phyloP scores from a whole-genome alignment of 2,329 filamentous ascomycete genomes.

The Pseudocercospora macadamiae region DNA sequence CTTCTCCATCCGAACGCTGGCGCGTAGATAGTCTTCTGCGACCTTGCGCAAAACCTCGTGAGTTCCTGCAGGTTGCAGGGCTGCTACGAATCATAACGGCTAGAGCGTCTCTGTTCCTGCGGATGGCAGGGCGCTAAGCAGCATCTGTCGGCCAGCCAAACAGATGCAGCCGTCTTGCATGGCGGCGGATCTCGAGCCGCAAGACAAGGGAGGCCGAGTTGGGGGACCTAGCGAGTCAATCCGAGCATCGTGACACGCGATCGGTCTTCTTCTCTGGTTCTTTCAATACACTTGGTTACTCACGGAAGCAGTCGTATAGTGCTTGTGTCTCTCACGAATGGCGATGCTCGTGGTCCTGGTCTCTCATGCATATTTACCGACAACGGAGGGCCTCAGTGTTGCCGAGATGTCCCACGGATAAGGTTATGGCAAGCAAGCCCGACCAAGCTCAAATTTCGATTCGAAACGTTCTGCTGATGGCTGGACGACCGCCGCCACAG shows the following conservation, averaged over 20 bases:
- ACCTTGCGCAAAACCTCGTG: conserved; percentile 7
- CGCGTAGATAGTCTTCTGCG: conserved; percentile 10
- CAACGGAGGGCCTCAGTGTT: no score
- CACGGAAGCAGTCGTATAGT: conserved; percentile 4
- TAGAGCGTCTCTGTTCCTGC: conserved; percentile 16
- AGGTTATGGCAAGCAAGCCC: not conserved
- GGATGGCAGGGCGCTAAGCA: conserved; percentile 13
- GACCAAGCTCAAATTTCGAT: conserved; percentile 6
- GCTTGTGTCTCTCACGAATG: not conserved
- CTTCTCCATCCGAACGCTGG: not conserved
- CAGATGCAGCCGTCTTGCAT: conserved; percentile 5
- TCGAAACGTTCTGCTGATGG: conserved; percentile 13
- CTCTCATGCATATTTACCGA: not conserved
- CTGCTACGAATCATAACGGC: conserved; percentile 15
- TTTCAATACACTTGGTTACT: conserved; percentile 10
- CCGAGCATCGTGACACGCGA: conserved; percentile 11
- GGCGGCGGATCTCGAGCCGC: conserved; percentile 1
- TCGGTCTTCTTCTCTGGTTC: not conserved
- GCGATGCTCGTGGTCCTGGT: not conserved
- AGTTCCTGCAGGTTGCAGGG: conserved; percentile 20
- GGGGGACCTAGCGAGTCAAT: conserved; percentile 1
- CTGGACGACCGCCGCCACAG: not conserved
- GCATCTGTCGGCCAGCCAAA: conserved; percentile 12
- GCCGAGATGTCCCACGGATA: no score
- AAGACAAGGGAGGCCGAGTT: not conserved